Evolutionary conservation across 106 monocot species (phyloP).

Genomic region (Dioscorea dumetorum): DNA sequence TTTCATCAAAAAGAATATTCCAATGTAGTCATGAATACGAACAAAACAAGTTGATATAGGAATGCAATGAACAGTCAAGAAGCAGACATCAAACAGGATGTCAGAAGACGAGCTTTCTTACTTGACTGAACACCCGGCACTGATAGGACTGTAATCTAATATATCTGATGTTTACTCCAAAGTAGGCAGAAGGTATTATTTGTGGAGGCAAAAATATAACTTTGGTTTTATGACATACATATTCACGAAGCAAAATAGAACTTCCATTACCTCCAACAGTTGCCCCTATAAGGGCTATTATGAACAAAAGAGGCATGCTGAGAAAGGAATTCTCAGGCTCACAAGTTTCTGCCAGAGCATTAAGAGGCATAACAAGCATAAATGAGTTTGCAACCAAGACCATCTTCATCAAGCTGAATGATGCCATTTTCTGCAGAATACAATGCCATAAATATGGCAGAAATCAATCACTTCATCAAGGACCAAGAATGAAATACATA

Average conservation of each 20-base stretch:
- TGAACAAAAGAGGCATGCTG: slow-evolving; percentile 67
- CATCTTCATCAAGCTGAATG: slow-evolving; percentile 19
- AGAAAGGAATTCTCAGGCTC: slow-evolving; percentile 36
- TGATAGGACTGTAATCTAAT: neutral
- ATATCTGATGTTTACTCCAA: neutral
- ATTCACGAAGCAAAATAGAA: neutral
- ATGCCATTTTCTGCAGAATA: slow-evolving; percentile 16
- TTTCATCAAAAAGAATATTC: no score
- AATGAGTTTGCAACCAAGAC: slow-evolving; percentile 22
- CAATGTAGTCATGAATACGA: no score
- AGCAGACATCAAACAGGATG: no score
- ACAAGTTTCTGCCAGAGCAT: slow-evolving; percentile 57
- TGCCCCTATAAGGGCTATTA: slow-evolving; percentile 67
- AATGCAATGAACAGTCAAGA: no score
- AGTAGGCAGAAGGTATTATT: no score
- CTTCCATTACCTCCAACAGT: slow-evolving; percentile 63
- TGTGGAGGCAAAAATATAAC: neutral
- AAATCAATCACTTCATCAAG: neutral
- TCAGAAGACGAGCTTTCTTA: no score
- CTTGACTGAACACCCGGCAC: no score
- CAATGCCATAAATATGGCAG: neutral
- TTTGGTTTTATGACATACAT: neutral
- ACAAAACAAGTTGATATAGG: no score
- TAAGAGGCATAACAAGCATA: slow-evolving; percentile 31
- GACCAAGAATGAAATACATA: neutral